Evolutionary conservation across 148 eudicot genomes (phyloP).

Genomic region (Agrostemma githago): DNA sequence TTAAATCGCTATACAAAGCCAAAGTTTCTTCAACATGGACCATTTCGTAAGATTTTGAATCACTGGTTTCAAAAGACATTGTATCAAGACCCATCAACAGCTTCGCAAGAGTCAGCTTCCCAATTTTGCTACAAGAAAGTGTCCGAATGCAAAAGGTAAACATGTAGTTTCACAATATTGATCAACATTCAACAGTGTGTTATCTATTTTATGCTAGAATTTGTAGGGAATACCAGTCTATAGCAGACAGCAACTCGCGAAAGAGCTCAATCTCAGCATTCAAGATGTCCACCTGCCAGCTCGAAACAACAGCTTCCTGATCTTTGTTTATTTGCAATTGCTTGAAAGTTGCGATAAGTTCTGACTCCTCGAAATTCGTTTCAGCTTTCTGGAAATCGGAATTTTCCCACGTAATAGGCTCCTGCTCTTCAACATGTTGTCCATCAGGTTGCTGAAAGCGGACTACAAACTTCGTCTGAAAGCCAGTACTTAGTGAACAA

Average conservation of each 20-base stretch:
- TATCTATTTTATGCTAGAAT: not conserved
- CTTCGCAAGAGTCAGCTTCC: constrained; percentile 89
- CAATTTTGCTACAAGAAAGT: constrained; percentile 65
- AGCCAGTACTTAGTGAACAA: constrained; percentile 31
- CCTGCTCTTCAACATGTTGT: constrained; percentile 27
- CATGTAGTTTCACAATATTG: constrained; percentile 4
- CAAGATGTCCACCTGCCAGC: constrained; percentile 48
- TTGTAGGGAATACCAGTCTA: constrained; percentile 50
- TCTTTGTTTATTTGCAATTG: constrained; percentile 32
- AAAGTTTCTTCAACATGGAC: constrained; percentile 52
- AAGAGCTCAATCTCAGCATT: constrained; percentile 56
- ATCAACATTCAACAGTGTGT: not conserved
- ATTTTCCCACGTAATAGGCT: constrained; percentile 54
- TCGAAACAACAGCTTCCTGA: constrained; percentile 27
- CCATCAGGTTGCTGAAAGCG: constrained; percentile 29
- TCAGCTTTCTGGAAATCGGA: constrained; percentile 40
- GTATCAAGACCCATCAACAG: constrained; percentile 65
- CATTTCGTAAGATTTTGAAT: constrained; percentile 24
- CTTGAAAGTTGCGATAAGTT: constrained; percentile 22
- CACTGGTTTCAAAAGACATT: constrained; percentile 26
- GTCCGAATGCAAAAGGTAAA: constrained; percentile 1
- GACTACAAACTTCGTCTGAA: constrained; percentile 41
- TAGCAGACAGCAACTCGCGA: constrained; percentile 56
- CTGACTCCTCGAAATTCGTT: constrained; percentile 25
- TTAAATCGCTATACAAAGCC: constrained; percentile 59